phyloP scores from a whole-genome alignment of 2,329 filamentous ascomycete genomes.

The Fusarium tuaranense region DNA sequence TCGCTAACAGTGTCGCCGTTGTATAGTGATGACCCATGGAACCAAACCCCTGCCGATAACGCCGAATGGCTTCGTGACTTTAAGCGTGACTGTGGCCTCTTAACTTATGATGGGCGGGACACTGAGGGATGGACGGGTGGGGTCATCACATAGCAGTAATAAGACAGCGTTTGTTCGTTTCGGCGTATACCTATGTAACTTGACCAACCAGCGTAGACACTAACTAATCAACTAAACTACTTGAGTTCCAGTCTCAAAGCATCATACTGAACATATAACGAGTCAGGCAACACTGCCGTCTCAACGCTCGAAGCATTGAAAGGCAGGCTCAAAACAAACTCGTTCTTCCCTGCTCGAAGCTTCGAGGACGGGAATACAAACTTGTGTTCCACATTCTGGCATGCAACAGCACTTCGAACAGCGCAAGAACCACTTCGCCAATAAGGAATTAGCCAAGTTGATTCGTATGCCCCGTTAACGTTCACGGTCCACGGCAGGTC shows the following conservation, averaged over 20 bases:
- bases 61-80: not conserved
- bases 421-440: conserved; percentile 61
- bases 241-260: conserved; percentile 67
- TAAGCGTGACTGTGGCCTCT: not conserved
- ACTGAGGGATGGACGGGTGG: not conserved
- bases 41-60: not conserved
- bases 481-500: conserved; percentile 44
- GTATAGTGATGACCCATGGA: not conserved
- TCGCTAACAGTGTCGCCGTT: not conserved
- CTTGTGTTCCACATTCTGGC: conserved; percentile 70
- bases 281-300: conserved; percentile 64
- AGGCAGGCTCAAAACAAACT: conserved; percentile 67
- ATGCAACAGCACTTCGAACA: conserved; percentile 67
- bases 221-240: not conserved
- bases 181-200: not conserved
- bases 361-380: conserved; percentile 63
- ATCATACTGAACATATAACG: conserved; percentile 73
- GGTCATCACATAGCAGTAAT: not conserved
- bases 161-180: not conserved
- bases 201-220: not conserved
- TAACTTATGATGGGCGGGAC: not conserved
- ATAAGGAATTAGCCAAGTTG: conserved; percentile 67
- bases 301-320: conserved; percentile 69
- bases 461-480: conserved; percentile 53
- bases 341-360: conserved; percentile 62